A percentile compares a stretch with the other conserved stretches of the same genome.
Conservation (phyloP, 495 filamentous ascomycete species). For the Trichoderma virens region DNA sequence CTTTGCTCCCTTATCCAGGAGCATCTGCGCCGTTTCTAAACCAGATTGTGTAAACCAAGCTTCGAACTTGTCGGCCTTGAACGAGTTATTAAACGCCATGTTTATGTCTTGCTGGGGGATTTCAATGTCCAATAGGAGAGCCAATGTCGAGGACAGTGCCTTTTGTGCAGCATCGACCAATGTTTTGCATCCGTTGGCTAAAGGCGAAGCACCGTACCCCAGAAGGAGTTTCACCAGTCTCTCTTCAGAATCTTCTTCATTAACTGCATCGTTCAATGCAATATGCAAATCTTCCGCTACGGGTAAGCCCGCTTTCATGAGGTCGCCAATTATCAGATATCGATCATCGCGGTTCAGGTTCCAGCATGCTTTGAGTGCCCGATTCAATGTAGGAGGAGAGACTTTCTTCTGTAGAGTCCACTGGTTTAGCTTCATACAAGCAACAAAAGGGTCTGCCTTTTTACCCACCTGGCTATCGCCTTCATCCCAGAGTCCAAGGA, state of each 20-base stretch:
- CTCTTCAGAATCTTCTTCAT: constrained; percentile 35
- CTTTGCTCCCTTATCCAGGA: constrained; percentile 34
- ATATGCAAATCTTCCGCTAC: constrained; percentile 32
- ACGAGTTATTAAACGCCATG: neutral
- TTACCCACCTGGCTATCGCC: constrained; percentile 17
- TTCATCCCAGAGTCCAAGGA: constrained; percentile 31
- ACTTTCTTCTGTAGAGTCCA: constrained; percentile 24
- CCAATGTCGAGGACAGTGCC: constrained; percentile 15
- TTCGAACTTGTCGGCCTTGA: constrained; percentile 18
- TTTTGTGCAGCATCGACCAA: constrained; percentile 33
- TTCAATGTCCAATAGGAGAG: constrained; percentile 33
- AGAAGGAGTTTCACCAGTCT: constrained; percentile 34
- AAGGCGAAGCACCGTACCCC: constrained; percentile 31
- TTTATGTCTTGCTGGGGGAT: constrained; percentile 24
- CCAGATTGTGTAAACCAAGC: constrained; percentile 33
- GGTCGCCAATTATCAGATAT: constrained; percentile 34
- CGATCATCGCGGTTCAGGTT: constrained; percentile 32
- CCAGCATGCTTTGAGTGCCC: constrained; percentile 37
- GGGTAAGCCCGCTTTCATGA: constrained; percentile 35
- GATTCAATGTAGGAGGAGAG: constrained; percentile 29
- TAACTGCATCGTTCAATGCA: constrained; percentile 33
- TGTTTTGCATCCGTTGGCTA: constrained; percentile 35
- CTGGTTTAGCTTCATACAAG: constrained; percentile 1
- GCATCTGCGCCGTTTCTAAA: constrained; percentile 27
- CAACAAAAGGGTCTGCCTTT: neutral